Percentiles rank a stretch among this genome's conserved stretches.
These are phyloP conservation scores for Mycena pura DNA, from an alignment of 768 basidiomycete genomes.

Conservation along the genomic window DNA sequence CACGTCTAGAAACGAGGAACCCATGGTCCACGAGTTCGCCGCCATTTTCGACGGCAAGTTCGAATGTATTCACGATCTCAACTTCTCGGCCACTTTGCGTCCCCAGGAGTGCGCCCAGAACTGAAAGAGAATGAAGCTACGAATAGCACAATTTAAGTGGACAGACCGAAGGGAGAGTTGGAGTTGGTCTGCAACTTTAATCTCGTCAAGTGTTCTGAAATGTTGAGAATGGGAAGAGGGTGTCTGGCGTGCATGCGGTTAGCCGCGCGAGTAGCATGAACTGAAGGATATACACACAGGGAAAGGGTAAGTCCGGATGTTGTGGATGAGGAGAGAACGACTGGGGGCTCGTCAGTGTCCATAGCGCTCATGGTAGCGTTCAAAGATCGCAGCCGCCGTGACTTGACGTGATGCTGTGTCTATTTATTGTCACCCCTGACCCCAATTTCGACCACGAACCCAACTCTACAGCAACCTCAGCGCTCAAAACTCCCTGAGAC, in stretches of 20 bases:
- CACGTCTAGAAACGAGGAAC: slow-evolving; percentile 81
- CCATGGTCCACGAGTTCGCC: slow-evolving; percentile 75
- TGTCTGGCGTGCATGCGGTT: slow-evolving; percentile 63
- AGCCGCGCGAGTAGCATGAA: slow-evolving; percentile 3
- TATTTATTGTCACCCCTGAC: background rate
- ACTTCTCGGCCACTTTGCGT: slow-evolving; percentile 94
- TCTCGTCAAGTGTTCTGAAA: slow-evolving; percentile 94
- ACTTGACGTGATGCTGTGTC: background rate
- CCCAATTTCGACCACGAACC: too few species aligned
- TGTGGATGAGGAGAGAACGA: slow-evolving; percentile 74
- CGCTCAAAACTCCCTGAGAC: too few species aligned
- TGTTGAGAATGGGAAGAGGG: slow-evolving; percentile 94
- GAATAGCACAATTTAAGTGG: background rate
- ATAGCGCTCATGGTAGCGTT: slow-evolving; percentile 57
- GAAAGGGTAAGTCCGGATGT: slow-evolving; percentile 78
- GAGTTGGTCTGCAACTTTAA: slow-evolving; percentile 74
- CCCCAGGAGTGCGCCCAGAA: slow-evolving; percentile 91
- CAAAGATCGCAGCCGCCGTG: background rate
- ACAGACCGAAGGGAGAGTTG: slow-evolving; percentile 68
- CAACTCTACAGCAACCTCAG: too few species aligned
- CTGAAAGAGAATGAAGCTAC: slow-evolving; percentile 48
- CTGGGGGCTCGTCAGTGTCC: slow-evolving; percentile 81
- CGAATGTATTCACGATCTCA: slow-evolving; percentile 97
- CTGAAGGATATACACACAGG: slow-evolving; percentile 56
- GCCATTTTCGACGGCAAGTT: slow-evolving; percentile 72